Evolutionary conservation across 768 basidiomycete species (phyloP).

Genomic region (Phallus indusiatus): DNA sequence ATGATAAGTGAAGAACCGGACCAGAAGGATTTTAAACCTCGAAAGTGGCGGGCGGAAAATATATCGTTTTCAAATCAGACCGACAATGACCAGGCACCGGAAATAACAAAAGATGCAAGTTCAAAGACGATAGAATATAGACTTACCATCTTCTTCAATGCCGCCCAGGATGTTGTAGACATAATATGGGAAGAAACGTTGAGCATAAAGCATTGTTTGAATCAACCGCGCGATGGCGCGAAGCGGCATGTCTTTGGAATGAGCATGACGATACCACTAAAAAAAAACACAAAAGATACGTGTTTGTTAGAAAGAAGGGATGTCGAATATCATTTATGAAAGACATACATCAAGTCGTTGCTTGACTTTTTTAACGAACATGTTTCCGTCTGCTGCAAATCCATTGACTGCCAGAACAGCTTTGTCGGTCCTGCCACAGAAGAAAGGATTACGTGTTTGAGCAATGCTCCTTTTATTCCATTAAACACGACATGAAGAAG

Average conservation of each 20-base stretch:
- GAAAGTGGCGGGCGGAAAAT: no score
- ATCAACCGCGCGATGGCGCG: conserved; percentile 95
- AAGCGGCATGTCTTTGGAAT: conserved; percentile 95
- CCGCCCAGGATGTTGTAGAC: conserved; percentile 95
- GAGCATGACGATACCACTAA: conserved; percentile 96
- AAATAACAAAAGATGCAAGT: background rate
- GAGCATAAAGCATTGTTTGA: conserved; percentile 94
- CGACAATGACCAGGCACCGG: background rate
- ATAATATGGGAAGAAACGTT: conserved; percentile 97
- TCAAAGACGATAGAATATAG: background rate
- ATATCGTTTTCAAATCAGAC: background rate
- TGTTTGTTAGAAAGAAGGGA: background rate
- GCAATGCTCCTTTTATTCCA: background rate
- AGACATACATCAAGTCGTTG: conserved; percentile 84
- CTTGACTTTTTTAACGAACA: conserved; percentile 94
- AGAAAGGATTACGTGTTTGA: conserved; percentile 8
- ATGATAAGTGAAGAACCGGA: background rate
- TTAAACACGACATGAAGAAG: background rate
- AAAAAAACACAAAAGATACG: background rate
- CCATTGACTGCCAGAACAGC: conserved; percentile 94
- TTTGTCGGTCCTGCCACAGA: conserved; percentile 69
- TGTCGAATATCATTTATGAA: background rate
- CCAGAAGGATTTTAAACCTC: no score
- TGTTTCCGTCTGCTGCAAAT: conserved; percentile 94
- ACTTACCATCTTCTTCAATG: conserved; percentile 91